These are phyloP conservation scores for Coemansia guatemalensis DNA, from an alignment of 192 early-diverging fungal species.

Conservation along the genomic window DNA sequence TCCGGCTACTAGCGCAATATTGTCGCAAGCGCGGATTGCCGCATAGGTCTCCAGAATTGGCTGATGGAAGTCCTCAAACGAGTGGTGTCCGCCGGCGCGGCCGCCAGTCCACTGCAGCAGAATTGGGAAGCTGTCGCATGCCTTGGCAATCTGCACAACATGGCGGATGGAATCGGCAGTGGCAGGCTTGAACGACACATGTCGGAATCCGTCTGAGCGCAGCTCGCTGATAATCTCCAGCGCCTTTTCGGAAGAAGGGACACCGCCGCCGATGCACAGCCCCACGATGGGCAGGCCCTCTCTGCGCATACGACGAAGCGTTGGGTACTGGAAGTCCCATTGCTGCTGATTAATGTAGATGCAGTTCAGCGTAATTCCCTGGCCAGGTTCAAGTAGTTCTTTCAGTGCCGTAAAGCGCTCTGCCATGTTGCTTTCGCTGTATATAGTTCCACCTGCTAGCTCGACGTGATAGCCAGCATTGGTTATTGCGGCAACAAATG, in stretches of 20 bases:
- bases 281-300: slow-evolving; percentile 87
- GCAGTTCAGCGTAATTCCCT: slow-evolving; percentile 84
- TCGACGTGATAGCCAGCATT: slow-evolving; percentile 90
- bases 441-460: slow-evolving; percentile 85
- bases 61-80: too few species aligned
- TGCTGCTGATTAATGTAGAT: slow-evolving; percentile 83
- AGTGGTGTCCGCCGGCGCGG: slow-evolving; percentile 81
- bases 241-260: slow-evolving; percentile 79
- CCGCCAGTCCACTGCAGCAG: slow-evolving; percentile 93
- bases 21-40: slow-evolving; percentile 67
- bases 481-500: slow-evolving; percentile 80
- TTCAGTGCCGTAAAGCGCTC: slow-evolving; percentile 73
- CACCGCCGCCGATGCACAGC: too few species aligned
- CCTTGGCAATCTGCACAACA: slow-evolving; percentile 80
- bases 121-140: slow-evolving; percentile 78
- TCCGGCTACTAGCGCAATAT: slow-evolving; percentile 83
- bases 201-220: slow-evolving; percentile 70
- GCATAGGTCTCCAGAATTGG: too few species aligned
- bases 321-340: slow-evolving; percentile 78
- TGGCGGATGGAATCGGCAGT: slow-evolving; percentile 70
- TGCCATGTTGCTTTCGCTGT: slow-evolving; percentile 70
- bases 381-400: slow-evolving; percentile 69
- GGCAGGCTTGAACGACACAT: slow-evolving; percentile 80
- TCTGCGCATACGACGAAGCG: slow-evolving; percentile 70
- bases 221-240: slow-evolving; percentile 74